phyloP scores from a whole-genome alignment of 352 stramenopile species.

The Globisporangium spinosum region DNA sequence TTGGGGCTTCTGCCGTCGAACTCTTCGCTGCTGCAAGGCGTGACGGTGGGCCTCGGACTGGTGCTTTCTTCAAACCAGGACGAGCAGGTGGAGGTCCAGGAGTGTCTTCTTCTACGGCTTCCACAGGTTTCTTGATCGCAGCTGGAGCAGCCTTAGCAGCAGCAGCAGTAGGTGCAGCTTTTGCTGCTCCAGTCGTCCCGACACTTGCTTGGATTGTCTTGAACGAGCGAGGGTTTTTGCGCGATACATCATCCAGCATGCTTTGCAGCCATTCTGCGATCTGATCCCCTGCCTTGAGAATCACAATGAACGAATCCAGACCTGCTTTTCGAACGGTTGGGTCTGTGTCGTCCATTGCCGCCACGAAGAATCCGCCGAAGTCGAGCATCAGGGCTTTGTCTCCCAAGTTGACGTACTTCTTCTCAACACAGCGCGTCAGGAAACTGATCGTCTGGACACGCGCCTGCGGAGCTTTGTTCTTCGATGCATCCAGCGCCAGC shows the following conservation, averaged over 20 bases:
- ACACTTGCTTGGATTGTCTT: slow-evolving; percentile 65
- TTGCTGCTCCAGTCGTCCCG: slow-evolving; percentile 17
- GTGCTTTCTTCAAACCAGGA: slow-evolving; percentile 33
- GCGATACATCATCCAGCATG: slow-evolving; percentile 58
- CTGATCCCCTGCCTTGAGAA: slow-evolving; percentile 55
- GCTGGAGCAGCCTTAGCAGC: slow-evolving; percentile 19
- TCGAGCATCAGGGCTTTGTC: slow-evolving; percentile 66
- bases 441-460: slow-evolving; percentile 76
- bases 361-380: slow-evolving; percentile 59
- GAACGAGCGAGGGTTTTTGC: slow-evolving; percentile 66
- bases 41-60: slow-evolving; percentile 36
- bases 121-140: slow-evolving; percentile 15
- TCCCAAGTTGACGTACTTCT: slow-evolving; percentile 52
- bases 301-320: slow-evolving; percentile 53
- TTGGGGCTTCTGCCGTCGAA: slow-evolving; percentile 20
- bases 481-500: slow-evolving; percentile 53
- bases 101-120: slow-evolving; percentile 27
- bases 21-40: slow-evolving; percentile 48
- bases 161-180: slow-evolving; percentile 22
- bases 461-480: slow-evolving; percentile 81
- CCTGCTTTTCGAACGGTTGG: slow-evolving; percentile 77
- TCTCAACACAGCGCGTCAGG: slow-evolving; percentile 65
- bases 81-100: slow-evolving; percentile 8
- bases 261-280: slow-evolving; percentile 48
- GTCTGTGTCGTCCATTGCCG: slow-evolving; percentile 70